Conservation (phyloP, 306 rosid species). For the Vigna hirtella region DNA sequence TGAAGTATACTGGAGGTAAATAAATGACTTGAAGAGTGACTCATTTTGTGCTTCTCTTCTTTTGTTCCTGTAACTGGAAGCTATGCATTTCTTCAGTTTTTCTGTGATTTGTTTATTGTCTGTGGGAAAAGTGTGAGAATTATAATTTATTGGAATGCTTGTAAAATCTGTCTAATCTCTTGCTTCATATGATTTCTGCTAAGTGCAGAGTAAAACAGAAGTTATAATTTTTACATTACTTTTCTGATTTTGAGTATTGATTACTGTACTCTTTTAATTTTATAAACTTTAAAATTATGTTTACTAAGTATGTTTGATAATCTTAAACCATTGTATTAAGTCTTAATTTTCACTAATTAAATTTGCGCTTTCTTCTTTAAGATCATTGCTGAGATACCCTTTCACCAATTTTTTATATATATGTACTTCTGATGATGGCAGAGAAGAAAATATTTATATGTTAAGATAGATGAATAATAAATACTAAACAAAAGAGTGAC, state of each 20-base stretch:
- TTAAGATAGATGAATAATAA: background rate
- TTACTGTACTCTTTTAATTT: background rate
- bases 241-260: background rate
- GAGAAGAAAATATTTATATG: background rate
- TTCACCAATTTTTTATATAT: no score
- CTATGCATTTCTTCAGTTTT: background rate
- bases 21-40: constrained; percentile 51
- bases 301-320: no score
- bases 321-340: no score
- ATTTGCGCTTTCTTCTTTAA: no score
- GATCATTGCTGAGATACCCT: no score
- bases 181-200: background rate
- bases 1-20: constrained; percentile 48
- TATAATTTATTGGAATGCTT: background rate
- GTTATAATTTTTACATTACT: background rate
- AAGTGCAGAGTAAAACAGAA: background rate
- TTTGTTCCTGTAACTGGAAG: constrained; percentile 22
- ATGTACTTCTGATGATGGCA: no score
- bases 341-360: no score
- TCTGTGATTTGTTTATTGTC: background rate
- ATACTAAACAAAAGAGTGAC: background rate
- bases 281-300: no score
- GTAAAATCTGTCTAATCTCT: background rate
- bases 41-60: constrained; percentile 52
- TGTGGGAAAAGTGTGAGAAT: background rate